Evolutionary conservation across 164 flowering plant species (phyloP), one percentile per base, ranked within the genome.

Genomic region (Vitis labrusca): DNA sequence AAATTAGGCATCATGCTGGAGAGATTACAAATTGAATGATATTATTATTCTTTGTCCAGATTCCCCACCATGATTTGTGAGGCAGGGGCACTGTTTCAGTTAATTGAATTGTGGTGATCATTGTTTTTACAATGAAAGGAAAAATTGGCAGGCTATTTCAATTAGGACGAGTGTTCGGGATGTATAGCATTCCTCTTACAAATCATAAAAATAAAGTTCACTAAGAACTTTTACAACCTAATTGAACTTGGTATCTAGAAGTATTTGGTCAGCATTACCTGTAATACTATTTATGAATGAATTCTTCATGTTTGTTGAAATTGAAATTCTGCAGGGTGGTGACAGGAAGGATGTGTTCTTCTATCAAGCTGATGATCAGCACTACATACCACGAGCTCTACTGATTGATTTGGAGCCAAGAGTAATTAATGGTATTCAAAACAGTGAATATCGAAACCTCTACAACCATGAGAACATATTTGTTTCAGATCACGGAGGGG

Each of bases 301-400:
- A 37, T 11, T 53, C n/a, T 37, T 23, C 17, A 49, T 10, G 48
- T 17, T 63, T 58, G 49, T 37, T 50, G 27, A 44, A 56, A 48
- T 61, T 62, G 23, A 9, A 58, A 65, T 78, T 66, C 30, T 82
- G 73, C 85, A 96, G 99, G 99, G 99, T 59, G 99, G 99, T 73
- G 99, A 93, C 72, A 80, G 99, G 67, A 96, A 96, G 82, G 99
- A 96, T 80, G 99, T 96, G 19, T 96, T 96, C 71, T 96, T 96
- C 85, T 96, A 96, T 76, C 99, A 96, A 92, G 99, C 99, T 65
- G 99, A 96, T 80, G 99, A 96, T 73, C 98, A 96, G 70, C 99
- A 96, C 79, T 96, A 96, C 75, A 89, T 96, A 56, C 99, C 99
- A 15, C 80, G 98, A 50, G 98, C 99, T 51, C 83, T 96, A 17